These are phyloP conservation scores for Parafenestella ontariensis DNA, from an alignment of 2,329 filamentous ascomycete species.

Conservation along the genomic window DNA sequence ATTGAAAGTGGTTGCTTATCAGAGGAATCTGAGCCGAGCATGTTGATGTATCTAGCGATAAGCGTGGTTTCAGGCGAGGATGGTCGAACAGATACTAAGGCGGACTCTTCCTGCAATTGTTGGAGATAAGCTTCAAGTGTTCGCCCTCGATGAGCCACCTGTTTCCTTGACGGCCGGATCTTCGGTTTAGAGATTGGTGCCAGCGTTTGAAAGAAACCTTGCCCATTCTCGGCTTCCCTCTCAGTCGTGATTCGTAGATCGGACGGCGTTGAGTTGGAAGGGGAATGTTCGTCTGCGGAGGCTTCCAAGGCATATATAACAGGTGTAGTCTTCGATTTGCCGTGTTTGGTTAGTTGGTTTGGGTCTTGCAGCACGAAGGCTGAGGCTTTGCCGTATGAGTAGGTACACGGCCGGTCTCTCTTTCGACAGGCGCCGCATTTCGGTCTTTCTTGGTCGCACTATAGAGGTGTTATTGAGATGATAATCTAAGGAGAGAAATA, in stretches of 20 bases:
- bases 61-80: conserved; percentile 27
- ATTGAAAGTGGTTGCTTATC: conserved; percentile 30
- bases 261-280: conserved; percentile 11
- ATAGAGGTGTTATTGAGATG: conserved; percentile 1
- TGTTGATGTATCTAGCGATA: conserved; percentile 28
- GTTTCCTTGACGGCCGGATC: conserved; percentile 19
- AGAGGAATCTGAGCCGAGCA: conserved; percentile 24
- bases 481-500: neutral
- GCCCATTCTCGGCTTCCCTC: conserved; percentile 26
- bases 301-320: conserved; percentile 19
- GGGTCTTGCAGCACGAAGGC: conserved; percentile 39
- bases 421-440: conserved; percentile 38
- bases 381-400: conserved; percentile 35
- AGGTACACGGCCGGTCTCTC: conserved; percentile 35
- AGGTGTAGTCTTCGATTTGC: conserved; percentile 25
- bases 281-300: neutral
- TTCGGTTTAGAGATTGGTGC: conserved; percentile 19
- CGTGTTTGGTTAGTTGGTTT: conserved; percentile 38
- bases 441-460: conserved; percentile 41
- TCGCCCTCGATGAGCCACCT: conserved; percentile 14
- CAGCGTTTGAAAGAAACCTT: conserved; percentile 38
- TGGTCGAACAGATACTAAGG: conserved; percentile 11
- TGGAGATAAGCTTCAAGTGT: conserved; percentile 23
- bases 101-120: conserved; percentile 14
- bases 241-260: conserved; percentile 26